phyloP scores from a whole-genome alignment of 305 asterid species.

The Fraxinus nigra region DNA sequence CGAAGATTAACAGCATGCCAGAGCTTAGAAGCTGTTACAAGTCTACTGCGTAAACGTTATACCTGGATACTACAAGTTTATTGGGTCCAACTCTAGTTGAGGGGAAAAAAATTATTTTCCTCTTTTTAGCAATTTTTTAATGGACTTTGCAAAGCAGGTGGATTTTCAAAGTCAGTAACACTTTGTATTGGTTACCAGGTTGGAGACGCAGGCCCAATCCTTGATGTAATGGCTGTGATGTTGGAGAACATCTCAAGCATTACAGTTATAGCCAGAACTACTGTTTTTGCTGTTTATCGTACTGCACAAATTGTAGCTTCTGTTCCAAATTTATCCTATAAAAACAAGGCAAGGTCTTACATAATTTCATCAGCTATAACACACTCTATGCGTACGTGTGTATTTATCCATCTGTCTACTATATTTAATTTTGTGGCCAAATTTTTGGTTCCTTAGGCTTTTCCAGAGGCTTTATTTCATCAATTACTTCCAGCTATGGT shows the following conservation, averaged over 20 bases:
- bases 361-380: neutral
- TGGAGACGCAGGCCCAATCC: conserved; percentile 82
- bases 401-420: neutral
- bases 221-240: conserved; percentile 82
- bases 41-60: neutral
- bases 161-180: neutral
- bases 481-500: conserved; percentile 95
- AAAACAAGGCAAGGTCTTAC: conserved; percentile 54
- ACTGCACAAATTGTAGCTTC: conserved; percentile 77
- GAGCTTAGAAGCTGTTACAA: neutral
- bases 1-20: neutral
- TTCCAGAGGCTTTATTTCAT: conserved; percentile 96
- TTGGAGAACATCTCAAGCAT: conserved; percentile 74
- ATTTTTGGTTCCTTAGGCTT: conserved; percentile 54
- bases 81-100: neutral
- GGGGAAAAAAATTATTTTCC: neutral
- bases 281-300: conserved; percentile 62
- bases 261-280: conserved; percentile 63
- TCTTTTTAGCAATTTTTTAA: neutral
- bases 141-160: neutral
- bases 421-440: neutral
- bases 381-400: conserved; percentile 14
- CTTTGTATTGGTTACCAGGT: conserved; percentile 45
- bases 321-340: conserved; percentile 54
- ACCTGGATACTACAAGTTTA: neutral